Evolutionary conservation across 208 protist genomes (phyloP), one percentile per base, ranked within the genome.

Genomic region (Herpetomonas tarakana): DNA sequence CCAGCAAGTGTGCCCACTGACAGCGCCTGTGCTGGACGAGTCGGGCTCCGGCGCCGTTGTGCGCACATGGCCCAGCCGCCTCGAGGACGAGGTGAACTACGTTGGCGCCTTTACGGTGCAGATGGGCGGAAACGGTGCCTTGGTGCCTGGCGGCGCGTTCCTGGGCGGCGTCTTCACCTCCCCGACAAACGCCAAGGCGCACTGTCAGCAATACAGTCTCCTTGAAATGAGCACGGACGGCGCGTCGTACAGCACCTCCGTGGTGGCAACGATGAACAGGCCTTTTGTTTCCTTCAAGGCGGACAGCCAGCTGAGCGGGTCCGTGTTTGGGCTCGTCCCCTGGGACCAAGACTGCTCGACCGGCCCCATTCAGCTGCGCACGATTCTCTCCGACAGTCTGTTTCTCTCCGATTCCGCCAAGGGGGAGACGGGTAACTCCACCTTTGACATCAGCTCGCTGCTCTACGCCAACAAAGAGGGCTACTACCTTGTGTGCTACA

Each of bases 401-500:
- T 49, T 49, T 18, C 44, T 58, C 24, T 35, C 51, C 3, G 50
- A 26, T 3, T 57, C 30, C 29, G 24, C 22, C 47, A 19, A 49
- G 25, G 22, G 54, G 14, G 57, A 52, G 21, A 31, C 12, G 12
- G 52, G 44, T 7, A 56, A 66, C 30, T 74, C 68, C 2, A 68
- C 67, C 25, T 55, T 90, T 12, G 83, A 81, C 67, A 25, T 81
- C 38, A 68, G 60, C 55, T 51, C 52, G 18, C 55, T 85, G 0
- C 52, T 85, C 25, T 68, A 65, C 47, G 31, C 41, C 35, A 49
- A 59, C 22, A 52, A 54, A 2, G 67, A 81, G 21, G 72, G 61
- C 16, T 83, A 78, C 62, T 83, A 71, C 46, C 53, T 68, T 12
- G 41, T 88, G 24, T 88, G 82, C 56, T 68, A 65, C 19, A 31